Conservation (phyloP, 257 asterid genomes). For the Ilex aquifolium region DNA sequence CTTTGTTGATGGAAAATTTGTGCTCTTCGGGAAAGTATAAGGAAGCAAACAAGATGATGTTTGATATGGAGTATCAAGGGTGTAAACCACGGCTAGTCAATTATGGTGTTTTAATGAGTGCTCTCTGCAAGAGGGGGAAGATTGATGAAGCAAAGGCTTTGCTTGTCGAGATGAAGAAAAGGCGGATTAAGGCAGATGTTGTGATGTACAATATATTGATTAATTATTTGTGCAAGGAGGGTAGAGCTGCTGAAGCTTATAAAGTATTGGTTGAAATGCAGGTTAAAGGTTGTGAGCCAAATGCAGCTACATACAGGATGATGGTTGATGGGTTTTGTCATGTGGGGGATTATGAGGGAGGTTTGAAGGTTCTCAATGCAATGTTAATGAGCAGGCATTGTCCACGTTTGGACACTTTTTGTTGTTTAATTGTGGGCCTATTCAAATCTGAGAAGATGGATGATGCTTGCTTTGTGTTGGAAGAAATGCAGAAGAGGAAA, state of each 20-base stretch:
- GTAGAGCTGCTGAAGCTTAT: conserved; percentile 57
- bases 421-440: conserved; percentile 44
- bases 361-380: conserved; percentile 60
- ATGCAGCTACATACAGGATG: conserved; percentile 74
- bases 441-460: conserved; percentile 42
- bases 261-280: conserved; percentile 70
- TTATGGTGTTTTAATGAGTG: conserved; percentile 70
- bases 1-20: conserved; percentile 72
- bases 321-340: conserved; percentile 71
- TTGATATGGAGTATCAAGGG: conserved; percentile 90
- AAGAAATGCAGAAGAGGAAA: conserved; percentile 65
- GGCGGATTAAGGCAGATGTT: conserved; percentile 64
- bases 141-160: conserved; percentile 58
- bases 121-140: conserved; percentile 54
- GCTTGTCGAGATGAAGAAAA: conserved; percentile 75
- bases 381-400: conserved; percentile 55
- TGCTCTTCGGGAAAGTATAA: conserved; percentile 45
- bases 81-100: conserved; percentile 61
- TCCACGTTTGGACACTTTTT: conserved; percentile 51
- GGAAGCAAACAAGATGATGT: conserved; percentile 79
- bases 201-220: conserved; percentile 65
- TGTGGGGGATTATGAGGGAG: conserved; percentile 46
- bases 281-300: conserved; percentile 56
- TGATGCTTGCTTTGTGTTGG: conserved; percentile 52
- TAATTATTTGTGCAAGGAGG: conserved; percentile 39